A percentile compares a stretch with the other conserved stretches of the same genome.
Evolutionary conservation across 306 rosid species (phyloP).

Genomic region (Adenanthera pavonina): DNA sequence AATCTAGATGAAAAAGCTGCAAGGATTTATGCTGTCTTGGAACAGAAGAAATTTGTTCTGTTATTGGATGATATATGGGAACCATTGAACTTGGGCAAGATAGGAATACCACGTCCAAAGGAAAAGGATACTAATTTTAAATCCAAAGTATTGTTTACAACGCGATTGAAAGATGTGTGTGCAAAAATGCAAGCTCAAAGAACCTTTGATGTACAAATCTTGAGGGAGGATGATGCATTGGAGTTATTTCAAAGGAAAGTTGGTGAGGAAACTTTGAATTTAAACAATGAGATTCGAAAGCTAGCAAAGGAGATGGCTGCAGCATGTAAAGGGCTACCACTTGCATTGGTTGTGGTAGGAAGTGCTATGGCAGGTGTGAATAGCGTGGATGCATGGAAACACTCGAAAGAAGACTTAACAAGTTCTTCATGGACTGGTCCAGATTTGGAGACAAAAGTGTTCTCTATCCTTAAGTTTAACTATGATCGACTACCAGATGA

Average conservation of each 20-base stretch:
- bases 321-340: constrained; percentile 25
- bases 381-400: background rate
- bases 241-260: constrained; percentile 28
- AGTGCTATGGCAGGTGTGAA: background rate
- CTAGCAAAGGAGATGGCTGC: constrained; percentile 3
- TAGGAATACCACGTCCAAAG: constrained; percentile 32
- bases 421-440: background rate
- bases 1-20: background rate
- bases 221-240: constrained; percentile 18
- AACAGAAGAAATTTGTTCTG: constrained; percentile 23
- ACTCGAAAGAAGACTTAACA: background rate
- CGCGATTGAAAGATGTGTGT: constrained; percentile 38
- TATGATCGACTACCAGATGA: background rate
- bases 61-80: constrained; percentile 50
- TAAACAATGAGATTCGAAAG: background rate
- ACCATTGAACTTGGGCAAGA: background rate
- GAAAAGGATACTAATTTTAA: background rate
- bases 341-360: background rate
- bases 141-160: constrained; percentile 44
- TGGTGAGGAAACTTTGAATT: background rate
- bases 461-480: constrained; percentile 3
- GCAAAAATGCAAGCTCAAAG: constrained; percentile 34
- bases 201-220: constrained; percentile 19
- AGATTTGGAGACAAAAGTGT: background rate
- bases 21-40: background rate